phyloP scores from a whole-genome alignment of 352 stramenopile species.

The Globisporangium cystogenes region DNA sequence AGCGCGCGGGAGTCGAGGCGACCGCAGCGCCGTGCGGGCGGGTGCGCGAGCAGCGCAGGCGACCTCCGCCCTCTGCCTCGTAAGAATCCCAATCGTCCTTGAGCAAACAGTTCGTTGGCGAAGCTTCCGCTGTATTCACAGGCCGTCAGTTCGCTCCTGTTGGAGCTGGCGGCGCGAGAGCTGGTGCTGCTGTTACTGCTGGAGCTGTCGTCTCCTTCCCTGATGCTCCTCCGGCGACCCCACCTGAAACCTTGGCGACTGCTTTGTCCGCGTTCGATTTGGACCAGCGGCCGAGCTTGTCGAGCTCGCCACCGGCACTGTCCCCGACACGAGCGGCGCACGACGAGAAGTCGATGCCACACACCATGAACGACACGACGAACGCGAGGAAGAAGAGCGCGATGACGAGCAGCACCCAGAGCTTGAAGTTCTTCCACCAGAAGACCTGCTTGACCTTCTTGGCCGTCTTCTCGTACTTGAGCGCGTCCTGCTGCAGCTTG shows the following conservation, averaged over 20 bases:
- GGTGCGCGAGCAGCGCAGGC: neutral
- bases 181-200: neutral
- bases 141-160: neutral
- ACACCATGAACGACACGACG: slow-evolving; percentile 64
- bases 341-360: slow-evolving; percentile 62
- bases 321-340: slow-evolving; percentile 41
- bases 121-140: neutral
- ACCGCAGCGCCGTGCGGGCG: neutral
- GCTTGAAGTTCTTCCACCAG: slow-evolving; percentile 87
- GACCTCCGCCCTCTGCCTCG: neutral
- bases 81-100: neutral
- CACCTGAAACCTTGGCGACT: neutral
- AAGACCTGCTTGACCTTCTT: slow-evolving; percentile 90
- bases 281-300: slow-evolving; percentile 11
- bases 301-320: slow-evolving; percentile 23
- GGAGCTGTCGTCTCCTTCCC: neutral
- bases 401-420: slow-evolving; percentile 56
- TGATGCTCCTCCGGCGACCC: neutral
- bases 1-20: no score
- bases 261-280: slow-evolving; percentile 11
- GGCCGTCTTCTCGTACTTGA: slow-evolving; percentile 94
- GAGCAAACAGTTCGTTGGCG: neutral
- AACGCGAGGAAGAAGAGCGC: slow-evolving; percentile 52
- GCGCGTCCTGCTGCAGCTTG: slow-evolving; percentile 94
- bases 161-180: neutral